These are phyloP conservation scores for Schrenkiella parvula DNA, from an alignment of 345 rosid species.

Conservation along the genomic window DNA sequence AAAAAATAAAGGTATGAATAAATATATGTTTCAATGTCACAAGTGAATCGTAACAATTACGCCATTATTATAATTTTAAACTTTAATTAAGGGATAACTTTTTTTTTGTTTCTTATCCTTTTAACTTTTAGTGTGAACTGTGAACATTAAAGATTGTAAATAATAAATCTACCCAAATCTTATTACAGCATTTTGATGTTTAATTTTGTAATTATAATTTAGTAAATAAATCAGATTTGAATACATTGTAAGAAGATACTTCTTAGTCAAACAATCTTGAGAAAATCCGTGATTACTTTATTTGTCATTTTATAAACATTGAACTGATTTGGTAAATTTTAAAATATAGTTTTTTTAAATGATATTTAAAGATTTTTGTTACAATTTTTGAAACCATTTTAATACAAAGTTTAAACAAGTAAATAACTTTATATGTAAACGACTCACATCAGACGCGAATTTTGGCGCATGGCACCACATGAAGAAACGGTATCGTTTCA, in stretches of 20 bases:
- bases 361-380: too few relatives aligned
- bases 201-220: background rate
- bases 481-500: background rate
- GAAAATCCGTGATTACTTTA: background rate
- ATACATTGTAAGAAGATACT: background rate
- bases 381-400: too few relatives aligned
- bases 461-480: background rate
- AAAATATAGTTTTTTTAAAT: too few relatives aligned
- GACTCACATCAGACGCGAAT: background rate
- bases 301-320: background rate
- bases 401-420: background rate
- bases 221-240: background rate
- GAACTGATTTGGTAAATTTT: background rate
- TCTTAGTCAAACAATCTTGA: background rate
- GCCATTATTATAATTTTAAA: conserved; percentile 25
- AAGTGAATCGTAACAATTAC: conserved; percentile 28
- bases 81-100: background rate
- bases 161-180: background rate
- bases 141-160: background rate
- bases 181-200: background rate
- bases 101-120: background rate
- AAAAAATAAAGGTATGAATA: background rate
- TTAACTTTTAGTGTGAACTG: too few relatives aligned
- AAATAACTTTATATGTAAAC: background rate
- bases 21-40: background rate